These are phyloP conservation scores for Kodamaea neixiangensis DNA, from an alignment of 805 yeast species.

Conservation along the genomic window DNA sequence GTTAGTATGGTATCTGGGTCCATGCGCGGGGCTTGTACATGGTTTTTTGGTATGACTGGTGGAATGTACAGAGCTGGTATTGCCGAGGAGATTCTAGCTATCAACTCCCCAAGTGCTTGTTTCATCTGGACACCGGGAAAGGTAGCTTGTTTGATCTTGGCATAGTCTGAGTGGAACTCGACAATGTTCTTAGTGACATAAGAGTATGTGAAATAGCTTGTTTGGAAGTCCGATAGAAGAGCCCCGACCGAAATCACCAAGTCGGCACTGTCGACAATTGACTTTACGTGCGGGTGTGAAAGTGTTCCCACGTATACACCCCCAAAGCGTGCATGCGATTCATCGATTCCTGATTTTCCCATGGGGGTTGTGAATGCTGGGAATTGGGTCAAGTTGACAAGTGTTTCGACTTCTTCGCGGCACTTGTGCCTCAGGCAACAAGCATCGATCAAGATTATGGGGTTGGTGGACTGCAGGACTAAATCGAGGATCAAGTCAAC, in stretches of 20 bases:
- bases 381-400: conserved; percentile 20
- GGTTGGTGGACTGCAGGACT: conserved; percentile 17
- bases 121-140: conserved; percentile 24
- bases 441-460: conserved; percentile 23
- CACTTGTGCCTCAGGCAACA: conserved; percentile 23
- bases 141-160: conserved; percentile 19
- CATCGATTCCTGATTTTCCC: conserved; percentile 27
- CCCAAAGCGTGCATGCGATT: conserved; percentile 19
- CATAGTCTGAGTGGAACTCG: conserved; percentile 25
- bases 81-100: conserved; percentile 6
- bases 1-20: conserved; percentile 14
- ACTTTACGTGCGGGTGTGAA: conserved; percentile 24
- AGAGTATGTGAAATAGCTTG: conserved; percentile 24
- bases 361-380: conserved; percentile 25
- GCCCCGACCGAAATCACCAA: conserved; percentile 26
- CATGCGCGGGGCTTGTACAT: background rate
- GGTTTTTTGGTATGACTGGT: background rate
- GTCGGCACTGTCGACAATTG: conserved; percentile 22
- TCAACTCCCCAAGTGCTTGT: conserved; percentile 15
- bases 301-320: conserved; percentile 27
- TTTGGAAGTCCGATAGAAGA: conserved; percentile 24
- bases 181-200: conserved; percentile 22
- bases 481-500: conserved; percentile 11
- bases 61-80: conserved; percentile 6
- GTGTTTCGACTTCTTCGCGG: conserved; percentile 17